Evolutionary conservation across 306 rosid species (phyloP).

Genomic region (Dryas drummondii): DNA sequence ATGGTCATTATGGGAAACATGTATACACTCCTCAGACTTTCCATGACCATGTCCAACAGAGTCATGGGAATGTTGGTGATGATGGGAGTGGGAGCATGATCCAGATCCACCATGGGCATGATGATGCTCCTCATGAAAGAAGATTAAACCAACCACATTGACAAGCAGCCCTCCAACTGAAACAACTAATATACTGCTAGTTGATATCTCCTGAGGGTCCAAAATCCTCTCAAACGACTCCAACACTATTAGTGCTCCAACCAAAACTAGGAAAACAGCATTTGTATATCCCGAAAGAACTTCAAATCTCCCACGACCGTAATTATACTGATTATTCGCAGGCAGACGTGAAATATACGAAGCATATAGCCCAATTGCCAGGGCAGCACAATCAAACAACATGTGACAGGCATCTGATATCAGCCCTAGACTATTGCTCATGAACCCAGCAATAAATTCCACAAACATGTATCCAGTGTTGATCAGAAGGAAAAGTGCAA

Average conservation of each 20-base stretch:
- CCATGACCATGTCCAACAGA: constrained; percentile 31
- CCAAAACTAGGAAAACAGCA: constrained; percentile 91
- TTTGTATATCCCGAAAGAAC: constrained; percentile 85
- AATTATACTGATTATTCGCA: constrained; percentile 71
- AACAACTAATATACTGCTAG: constrained; percentile 69
- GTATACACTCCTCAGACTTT: constrained; percentile 36
- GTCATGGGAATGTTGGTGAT: constrained; percentile 36
- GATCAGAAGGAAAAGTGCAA: constrained; percentile 84
- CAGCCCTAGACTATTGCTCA: constrained; percentile 94
- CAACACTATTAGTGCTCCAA: constrained; percentile 82
- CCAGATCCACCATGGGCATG: constrained; percentile 88
- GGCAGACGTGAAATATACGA: constrained; percentile 91
- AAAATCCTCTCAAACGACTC: constrained; percentile 92
- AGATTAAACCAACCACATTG: constrained; percentile 78
- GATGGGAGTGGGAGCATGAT: constrained; percentile 38
- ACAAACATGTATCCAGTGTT: constrained; percentile 87
- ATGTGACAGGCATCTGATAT: constrained; percentile 96
- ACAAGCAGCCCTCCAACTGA: constrained; percentile 87
- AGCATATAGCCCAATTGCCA: constrained; percentile 93
- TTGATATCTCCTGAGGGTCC: constrained; percentile 92
- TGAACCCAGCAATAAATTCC: constrained; percentile 85
- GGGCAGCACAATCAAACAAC: constrained; percentile 98
- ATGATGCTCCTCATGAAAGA: constrained; percentile 97
- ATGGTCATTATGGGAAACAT: constrained; percentile 41
- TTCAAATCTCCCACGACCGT: constrained; percentile 92